These are phyloP conservation scores for Hypoxylon rickii DNA, from an alignment of 495 filamentous ascomycete species.

Conservation along the genomic window DNA sequence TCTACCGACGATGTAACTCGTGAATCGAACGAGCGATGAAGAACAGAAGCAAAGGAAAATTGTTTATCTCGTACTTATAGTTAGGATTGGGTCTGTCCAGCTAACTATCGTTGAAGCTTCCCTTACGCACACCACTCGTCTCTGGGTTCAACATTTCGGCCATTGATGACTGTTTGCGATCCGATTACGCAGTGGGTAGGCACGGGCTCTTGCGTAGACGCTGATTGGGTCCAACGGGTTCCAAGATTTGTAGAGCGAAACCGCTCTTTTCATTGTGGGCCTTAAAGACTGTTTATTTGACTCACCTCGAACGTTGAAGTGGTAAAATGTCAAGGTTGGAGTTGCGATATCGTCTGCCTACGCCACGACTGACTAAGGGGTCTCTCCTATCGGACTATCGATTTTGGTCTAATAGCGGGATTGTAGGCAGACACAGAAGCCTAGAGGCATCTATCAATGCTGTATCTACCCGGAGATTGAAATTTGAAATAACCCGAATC, in stretches of 20 bases:
- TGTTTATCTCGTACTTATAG: constrained; percentile 3
- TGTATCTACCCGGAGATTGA: constrained; percentile 16
- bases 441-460: background rate
- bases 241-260: background rate
- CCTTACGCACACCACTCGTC: constrained; percentile 11
- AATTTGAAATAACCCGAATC: constrained; percentile 12
- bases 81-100: background rate
- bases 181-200: constrained; percentile 24
- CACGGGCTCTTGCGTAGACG: constrained; percentile 16
- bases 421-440: no score
- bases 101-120: background rate
- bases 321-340: background rate
- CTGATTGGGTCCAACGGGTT: constrained; percentile 22
- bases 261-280: constrained; percentile 11
- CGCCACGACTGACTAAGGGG: no score
- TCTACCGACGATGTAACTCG: background rate
- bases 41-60: background rate
- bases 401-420: no score
- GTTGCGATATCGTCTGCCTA: constrained; percentile 9
- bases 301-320: constrained; percentile 4
- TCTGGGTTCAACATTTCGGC: constrained; percentile 9
- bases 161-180: constrained; percentile 16
- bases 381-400: no score
- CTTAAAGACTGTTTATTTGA: constrained; percentile 3
- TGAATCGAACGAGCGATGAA: background rate